Conservation (phyloP, 768 basidiomycete species). For the Lyophyllum semitale region DNA sequence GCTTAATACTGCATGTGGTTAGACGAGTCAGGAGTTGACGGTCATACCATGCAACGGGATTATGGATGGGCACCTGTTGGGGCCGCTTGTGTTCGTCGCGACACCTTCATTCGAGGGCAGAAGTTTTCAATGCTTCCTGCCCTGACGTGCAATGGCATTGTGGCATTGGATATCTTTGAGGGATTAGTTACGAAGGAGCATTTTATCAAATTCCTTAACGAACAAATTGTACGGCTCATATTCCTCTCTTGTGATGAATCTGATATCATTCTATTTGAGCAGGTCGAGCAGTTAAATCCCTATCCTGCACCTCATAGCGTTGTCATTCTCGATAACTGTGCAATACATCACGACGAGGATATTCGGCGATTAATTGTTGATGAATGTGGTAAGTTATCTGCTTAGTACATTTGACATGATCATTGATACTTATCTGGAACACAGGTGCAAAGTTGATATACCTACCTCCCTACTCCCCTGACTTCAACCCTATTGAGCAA, state of each 20-base stretch:
- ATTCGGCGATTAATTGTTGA: neutral
- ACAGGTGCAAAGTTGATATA: neutral
- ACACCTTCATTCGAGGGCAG: neutral
- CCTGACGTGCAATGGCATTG: neutral
- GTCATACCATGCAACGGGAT: neutral
- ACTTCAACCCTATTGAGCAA: neutral
- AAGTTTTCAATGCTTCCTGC: neutral
- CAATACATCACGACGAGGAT: neutral
- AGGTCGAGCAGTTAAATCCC: neutral
- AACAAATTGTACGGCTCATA: neutral
- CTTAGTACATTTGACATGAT: neutral
- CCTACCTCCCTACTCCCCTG: neutral
- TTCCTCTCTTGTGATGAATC: neutral
- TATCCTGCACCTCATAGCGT: neutral
- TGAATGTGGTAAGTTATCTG: neutral
- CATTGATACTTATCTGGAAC: neutral
- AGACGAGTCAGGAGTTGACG: constrained; percentile 21
- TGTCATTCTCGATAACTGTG: neutral
- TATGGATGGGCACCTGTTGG: neutral
- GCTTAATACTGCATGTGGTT: constrained; percentile 23
- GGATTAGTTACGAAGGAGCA: constrained; percentile 5
- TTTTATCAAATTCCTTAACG: neutral
- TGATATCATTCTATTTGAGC: neutral
- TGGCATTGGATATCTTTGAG: constrained; percentile 9
- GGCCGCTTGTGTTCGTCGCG: neutral